Percentiles rank a stretch among this genome's conserved stretches.
Conservation (phyloP, 192 early-diverging fungal genomes). For the Entomortierella chlamydospora region DNA sequence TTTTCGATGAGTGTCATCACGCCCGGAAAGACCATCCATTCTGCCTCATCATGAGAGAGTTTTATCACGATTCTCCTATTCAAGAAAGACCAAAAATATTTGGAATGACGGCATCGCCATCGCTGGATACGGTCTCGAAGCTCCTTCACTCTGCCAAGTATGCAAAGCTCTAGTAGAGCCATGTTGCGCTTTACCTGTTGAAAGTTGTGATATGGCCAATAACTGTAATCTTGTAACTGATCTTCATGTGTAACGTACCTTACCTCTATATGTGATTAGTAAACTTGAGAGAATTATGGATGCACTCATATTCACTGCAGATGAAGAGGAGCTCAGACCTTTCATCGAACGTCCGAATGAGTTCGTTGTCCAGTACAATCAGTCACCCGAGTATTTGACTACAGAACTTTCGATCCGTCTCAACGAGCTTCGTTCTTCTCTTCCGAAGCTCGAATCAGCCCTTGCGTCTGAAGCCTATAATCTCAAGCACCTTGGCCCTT, state of each 20-base stretch:
- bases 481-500: conserved; percentile 76
- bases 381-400: conserved; percentile 54
- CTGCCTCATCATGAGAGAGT: conserved; percentile 84
- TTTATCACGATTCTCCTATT: conserved; percentile 67
- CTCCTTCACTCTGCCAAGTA: conserved; percentile 41
- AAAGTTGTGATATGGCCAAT: too few relatives aligned
- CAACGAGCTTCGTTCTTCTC: conserved; percentile 38
- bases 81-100: conserved; percentile 80
- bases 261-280: conserved; percentile 10
- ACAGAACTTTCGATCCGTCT: conserved; percentile 60
- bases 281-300: conserved; percentile 68
- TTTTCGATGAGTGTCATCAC: conserved; percentile 98
- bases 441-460: conserved; percentile 54
- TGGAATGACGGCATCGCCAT: conserved; percentile 95
- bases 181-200: too few relatives aligned
- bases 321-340: conserved; percentile 34
- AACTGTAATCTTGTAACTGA: too few relatives aligned
- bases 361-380: conserved; percentile 60
- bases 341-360: conserved; percentile 60
- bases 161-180: not conserved
- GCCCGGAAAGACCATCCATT: conserved; percentile 81
- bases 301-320: conserved; percentile 68
- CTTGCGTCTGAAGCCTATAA: conserved; percentile 56
- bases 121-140: conserved; percentile 50
- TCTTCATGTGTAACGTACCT: not conserved